Evolutionary conservation across 176 grass and related monocot genomes (phyloP), one percentile per base, ranked within the genome.

Genomic region (Oryza punctata): DNA sequence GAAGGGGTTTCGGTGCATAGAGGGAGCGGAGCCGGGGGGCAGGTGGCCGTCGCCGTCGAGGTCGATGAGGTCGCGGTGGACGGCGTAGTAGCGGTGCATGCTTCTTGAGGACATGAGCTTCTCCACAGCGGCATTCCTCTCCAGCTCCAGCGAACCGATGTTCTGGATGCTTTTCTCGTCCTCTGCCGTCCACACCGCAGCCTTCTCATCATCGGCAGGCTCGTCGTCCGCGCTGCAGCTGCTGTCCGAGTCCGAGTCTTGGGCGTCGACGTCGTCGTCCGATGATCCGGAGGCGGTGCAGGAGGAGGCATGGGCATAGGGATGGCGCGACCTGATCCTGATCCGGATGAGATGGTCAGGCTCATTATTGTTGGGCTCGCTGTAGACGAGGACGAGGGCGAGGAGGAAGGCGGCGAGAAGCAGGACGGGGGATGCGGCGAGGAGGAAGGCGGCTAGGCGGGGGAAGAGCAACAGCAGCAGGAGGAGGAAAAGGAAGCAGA

Each of bases 351-450:
- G 16, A 7, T 75, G 10, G 8, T 86, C 65, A 15, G 79, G 79
- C 12, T 61, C 44, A 41, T 41, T 41, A 41, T 41, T 41, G 45
- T 85, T 41, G 75, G 73, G 73, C 14, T 84, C 83, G 66, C 90
- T 85, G 46, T 92, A 41, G 60, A 79, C 44, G 63, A 92, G 87
- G 59, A 92, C 76, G 30, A 82, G 6, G 28, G 84, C 90, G 10
- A 92, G 90, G 67, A 92, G 87, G 67, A 92, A 64, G 67, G 83
- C 80, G 29, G 87, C 61, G 87, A 82, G 77, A 41, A 92, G 32
- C 44, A 88, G 49, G 40, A 89, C 84, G 0, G 90, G 90, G 30
- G 65, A 76, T 3, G 70, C 60, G 7, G 65, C 79, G 4, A 37
- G 57, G 43, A 92, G 44, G 65, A 92, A 83, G 67, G 70, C 29